Conservation (phyloP, 2,329 filamentous ascomycete genomes). For the Atkinsonella texensis region DNA sequence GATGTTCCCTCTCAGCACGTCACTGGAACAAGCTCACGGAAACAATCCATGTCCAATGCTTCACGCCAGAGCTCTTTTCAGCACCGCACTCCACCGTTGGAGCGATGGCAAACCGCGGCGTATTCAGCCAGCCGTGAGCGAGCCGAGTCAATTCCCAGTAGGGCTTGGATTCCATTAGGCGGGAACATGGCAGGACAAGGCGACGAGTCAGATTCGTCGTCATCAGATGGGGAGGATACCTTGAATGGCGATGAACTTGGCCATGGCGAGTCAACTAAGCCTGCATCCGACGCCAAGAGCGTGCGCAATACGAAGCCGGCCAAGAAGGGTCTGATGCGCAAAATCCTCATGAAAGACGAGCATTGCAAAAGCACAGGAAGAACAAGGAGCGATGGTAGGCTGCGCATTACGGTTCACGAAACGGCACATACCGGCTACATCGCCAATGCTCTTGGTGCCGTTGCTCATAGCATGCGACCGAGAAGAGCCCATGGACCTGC, state of each 20-base stretch:
- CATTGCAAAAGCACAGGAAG: conserved; percentile 52
- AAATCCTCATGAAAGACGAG: conserved; percentile 31
- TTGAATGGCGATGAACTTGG: background rate
- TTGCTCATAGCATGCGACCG: conserved; percentile 32
- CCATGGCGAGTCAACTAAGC: background rate
- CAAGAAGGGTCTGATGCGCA: conserved; percentile 1
- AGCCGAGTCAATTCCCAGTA: conserved; percentile 6
- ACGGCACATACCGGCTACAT: conserved; percentile 58
- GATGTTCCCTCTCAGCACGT: background rate
- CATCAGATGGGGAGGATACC: background rate
- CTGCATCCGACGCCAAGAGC: background rate
- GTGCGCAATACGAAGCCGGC: background rate
- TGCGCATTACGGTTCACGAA: conserved; percentile 63
- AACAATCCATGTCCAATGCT: background rate
- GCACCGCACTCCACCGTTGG: background rate
- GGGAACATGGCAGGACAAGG: background rate
- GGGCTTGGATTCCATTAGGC: conserved; percentile 5
- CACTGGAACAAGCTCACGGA: background rate
- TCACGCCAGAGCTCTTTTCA: background rate
- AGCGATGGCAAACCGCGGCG: conserved; percentile 5
- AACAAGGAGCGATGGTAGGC: conserved; percentile 55
- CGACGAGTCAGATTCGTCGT: conserved; percentile 1
- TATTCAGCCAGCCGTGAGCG: conserved; percentile 1
- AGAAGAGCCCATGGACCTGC: background rate
- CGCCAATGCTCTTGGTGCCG: conserved; percentile 58